Evolutionary conservation across 2,329 filamentous ascomycete species (phyloP).

Genomic region (Monosporascus sp.): DNA sequence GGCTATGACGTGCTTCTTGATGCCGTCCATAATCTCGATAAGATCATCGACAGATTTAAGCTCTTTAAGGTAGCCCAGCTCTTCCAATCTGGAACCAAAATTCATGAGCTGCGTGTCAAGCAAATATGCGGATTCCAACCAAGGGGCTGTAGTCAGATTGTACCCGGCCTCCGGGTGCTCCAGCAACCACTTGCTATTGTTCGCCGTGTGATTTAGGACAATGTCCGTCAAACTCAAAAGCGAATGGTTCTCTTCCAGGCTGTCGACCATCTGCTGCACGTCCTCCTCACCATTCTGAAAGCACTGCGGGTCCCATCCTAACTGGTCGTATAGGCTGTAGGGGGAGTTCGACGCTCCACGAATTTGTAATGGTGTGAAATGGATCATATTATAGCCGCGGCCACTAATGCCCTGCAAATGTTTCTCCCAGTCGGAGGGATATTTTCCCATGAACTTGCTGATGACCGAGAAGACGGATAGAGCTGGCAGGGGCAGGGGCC

Average conservation of each 20-base stretch:
- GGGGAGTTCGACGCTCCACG: constrained; percentile 91
- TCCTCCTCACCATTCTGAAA: constrained; percentile 86
- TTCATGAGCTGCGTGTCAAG: constrained; percentile 63
- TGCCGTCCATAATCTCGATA: constrained; percentile 72
- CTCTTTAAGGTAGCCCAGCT: constrained; percentile 69
- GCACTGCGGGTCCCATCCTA: constrained; percentile 72
- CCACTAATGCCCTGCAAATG: constrained; percentile 84
- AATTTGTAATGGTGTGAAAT: constrained; percentile 90
- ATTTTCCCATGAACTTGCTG: constrained; percentile 97
- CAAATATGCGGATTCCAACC: constrained; percentile 59
- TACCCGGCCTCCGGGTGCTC: constrained; percentile 95
- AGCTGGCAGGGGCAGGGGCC: constrained; percentile 74
- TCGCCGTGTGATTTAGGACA: constrained; percentile 94
- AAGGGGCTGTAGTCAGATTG: constrained; percentile 84
- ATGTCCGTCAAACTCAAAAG: constrained; percentile 90
- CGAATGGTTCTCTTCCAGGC: constrained; percentile 78
- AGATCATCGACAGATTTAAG: constrained; percentile 69
- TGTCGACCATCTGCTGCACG: constrained; percentile 68
- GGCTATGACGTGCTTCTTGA: constrained; percentile 75
- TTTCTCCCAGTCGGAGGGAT: constrained; percentile 82
- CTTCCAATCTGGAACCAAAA: constrained; percentile 67
- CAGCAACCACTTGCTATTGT: constrained; percentile 91
- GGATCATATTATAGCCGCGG: constrained; percentile 97
- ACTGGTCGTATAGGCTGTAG: constrained; percentile 93
- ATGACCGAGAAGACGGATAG: constrained; percentile 90